Conservation (phyloP, 1,284 basidiomycete genomes). For the Xerocomus nothofagi region DNA sequence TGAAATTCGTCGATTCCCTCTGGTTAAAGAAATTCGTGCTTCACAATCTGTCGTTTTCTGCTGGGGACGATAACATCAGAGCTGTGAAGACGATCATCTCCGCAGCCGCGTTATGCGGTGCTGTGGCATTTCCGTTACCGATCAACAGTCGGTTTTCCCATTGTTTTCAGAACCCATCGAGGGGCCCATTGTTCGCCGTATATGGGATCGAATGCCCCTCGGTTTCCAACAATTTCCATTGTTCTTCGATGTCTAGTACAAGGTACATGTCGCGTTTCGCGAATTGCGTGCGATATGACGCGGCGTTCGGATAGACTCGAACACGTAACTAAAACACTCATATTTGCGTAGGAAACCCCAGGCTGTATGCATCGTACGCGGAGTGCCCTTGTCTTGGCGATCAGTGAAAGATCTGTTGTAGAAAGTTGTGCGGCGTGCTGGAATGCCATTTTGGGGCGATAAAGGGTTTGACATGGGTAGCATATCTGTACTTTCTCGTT, state of each 20-base stretch:
- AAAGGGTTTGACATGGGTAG: not conserved
- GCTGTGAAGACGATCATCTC: constrained; percentile 11
- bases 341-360: constrained; percentile 22
- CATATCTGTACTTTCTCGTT: not conserved
- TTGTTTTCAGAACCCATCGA: constrained; percentile 11
- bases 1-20: constrained; percentile 3
- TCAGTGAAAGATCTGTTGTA: constrained; percentile 45
- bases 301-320: not conserved
- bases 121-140: constrained; percentile 9
- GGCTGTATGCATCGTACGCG: constrained; percentile 37
- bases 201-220: constrained; percentile 13
- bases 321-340: constrained; percentile 9
- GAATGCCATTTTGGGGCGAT: constrained; percentile 22
- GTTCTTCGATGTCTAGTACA: constrained; percentile 11
- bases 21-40: not conserved
- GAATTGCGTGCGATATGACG: constrained; percentile 1
- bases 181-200: constrained; percentile 27
- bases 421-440: constrained; percentile 44
- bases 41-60: not conserved
- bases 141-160: not conserved
- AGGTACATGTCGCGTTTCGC: constrained; percentile 11
- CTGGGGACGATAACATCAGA: constrained; percentile 1
- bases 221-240: constrained; percentile 8
- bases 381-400: constrained; percentile 38
- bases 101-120: constrained; percentile 10